Conservation (phyloP, 768 basidiomycete species). For the Epithele typhae region DNA sequence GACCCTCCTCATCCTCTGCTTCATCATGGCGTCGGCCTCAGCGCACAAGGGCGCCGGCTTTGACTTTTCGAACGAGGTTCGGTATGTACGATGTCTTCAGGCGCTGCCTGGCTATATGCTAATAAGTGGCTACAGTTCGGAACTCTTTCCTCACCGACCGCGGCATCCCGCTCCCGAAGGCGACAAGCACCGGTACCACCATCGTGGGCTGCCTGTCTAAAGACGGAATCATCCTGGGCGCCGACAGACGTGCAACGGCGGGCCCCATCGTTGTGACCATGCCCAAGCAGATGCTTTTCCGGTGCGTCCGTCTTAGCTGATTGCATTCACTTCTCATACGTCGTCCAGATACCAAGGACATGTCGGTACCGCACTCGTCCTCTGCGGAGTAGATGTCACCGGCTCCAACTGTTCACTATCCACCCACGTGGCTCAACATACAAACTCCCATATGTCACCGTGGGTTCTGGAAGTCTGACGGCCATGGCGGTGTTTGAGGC, state of each 20-base stretch:
- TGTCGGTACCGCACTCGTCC: slow-evolving; percentile 91
- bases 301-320: slow-evolving; percentile 33
- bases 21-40: slow-evolving; percentile 42
- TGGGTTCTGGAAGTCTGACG: slow-evolving; percentile 95
- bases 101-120: no score
- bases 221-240: slow-evolving; percentile 91
- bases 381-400: slow-evolving; percentile 93
- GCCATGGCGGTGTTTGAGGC: slow-evolving; percentile 99
- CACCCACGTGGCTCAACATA: slow-evolving; percentile 97
- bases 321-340: no score
- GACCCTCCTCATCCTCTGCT: slow-evolving; percentile 1
- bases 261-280: slow-evolving; percentile 98
- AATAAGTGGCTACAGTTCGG: slow-evolving; percentile 30
- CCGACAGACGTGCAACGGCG: slow-evolving; percentile 94
- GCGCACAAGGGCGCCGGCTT: slow-evolving; percentile 58
- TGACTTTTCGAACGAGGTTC: slow-evolving; percentile 70
- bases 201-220: slow-evolving; percentile 95
- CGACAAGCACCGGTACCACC: slow-evolving; percentile 92
- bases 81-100: slow-evolving; percentile 38
- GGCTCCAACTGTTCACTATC: slow-evolving; percentile 93
- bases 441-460: slow-evolving; percentile 97
- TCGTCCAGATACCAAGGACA: slow-evolving; percentile 80
- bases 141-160: slow-evolving; percentile 70
- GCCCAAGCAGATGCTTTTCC: slow-evolving; percentile 94
- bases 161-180: slow-evolving; percentile 73